phyloP scores from a whole-genome alignment of 352 stramenopile genomes.

The Pythium plurisporium region DNA sequence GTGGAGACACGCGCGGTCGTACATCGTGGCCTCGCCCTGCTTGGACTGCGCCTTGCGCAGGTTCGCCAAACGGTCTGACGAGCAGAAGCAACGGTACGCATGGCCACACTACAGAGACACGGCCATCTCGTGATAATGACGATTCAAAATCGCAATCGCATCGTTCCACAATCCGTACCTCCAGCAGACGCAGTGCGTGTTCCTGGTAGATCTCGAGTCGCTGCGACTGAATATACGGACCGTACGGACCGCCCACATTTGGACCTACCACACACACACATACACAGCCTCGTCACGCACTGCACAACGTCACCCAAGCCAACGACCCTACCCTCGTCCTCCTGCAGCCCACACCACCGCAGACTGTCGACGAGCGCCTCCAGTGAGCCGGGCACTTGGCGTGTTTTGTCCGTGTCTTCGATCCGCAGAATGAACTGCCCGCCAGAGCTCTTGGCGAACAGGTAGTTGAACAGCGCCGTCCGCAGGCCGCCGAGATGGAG shows the following conservation, averaged over 20 bases:
- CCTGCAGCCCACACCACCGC: constrained; percentile 94
- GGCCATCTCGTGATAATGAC: too few relatives aligned
- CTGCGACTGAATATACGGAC: constrained; percentile 97
- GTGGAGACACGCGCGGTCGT: constrained; percentile 96
- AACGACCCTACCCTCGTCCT: constrained; percentile 90
- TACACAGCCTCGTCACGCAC: not conserved
- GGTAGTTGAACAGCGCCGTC: constrained; percentile 92
- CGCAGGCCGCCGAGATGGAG: constrained; percentile 88
- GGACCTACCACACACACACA: constrained; percentile 51
- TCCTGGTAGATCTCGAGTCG: constrained; percentile 92
- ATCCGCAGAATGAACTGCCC: constrained; percentile 90
- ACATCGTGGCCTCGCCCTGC: constrained; percentile 92
- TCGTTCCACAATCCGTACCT: too few relatives aligned
- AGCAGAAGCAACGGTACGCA: constrained; percentile 97
- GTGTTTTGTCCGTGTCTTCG: constrained; percentile 91
- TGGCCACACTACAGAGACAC: constrained; percentile 67
- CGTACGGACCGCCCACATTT: constrained; percentile 83
- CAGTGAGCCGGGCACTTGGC: constrained; percentile 80
- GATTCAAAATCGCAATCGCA: too few relatives aligned
- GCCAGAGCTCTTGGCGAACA: constrained; percentile 81
- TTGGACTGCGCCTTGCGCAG: constrained; percentile 87
- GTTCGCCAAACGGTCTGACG: constrained; percentile 92
- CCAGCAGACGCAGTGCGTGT: constrained; percentile 84
- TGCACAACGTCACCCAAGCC: not conserved
- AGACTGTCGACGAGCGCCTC: constrained; percentile 86